Base-by-base conservation (phyloP, 73 alveolate genomes). In the Stentor roeselii region DNA sequence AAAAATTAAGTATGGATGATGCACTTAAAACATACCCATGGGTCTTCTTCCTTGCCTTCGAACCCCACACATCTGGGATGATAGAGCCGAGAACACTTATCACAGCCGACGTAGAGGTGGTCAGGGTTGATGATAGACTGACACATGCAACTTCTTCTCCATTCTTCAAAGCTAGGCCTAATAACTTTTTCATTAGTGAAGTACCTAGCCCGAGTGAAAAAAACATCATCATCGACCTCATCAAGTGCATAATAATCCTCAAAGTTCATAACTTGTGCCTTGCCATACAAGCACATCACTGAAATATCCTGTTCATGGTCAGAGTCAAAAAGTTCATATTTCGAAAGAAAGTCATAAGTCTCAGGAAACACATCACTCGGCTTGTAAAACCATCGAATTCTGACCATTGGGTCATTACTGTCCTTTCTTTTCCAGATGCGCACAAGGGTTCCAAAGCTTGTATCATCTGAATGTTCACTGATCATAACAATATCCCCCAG, bases 1-100 rank as follows among this genome's bases (percentile, higher is more conserved):
- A n/a, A n/a, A n/a, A n/a, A n/a, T n/a, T n/a, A n/a, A n/a, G n/a
- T n/a, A n/a, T n/a, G n/a, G n/a, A n/a, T n/a, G n/a, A n/a, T n/a
- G n/a, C n/a, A n/a, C n/a, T n/a, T n/a, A n/a, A n/a, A n/a, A n/a
- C n/a, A n/a, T n/a, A n/a, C n/a, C n/a, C n/a, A n/a, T n/a, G n/a
- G n/a, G n/a, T n/a, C n/a, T n/a, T n/a, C n/a, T n/a, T n/a, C n/a
- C n/a, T n/a, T n/a, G n/a, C n/a, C n/a, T n/a, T n/a, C n/a, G n/a
- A n/a, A n/a, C n/a, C n/a, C n/a, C n/a, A 90, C 85, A 78, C 98
- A 94, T 80, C 85, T 75, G 36, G 98, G 97, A 82, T 94, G 98
- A 80, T 42, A 90, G 95, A 95, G 92, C 67, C 90, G 84, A 60
- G 74, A 75, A 78, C 98, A 94, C 75, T 76, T 83, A 77, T 94